These are phyloP conservation scores for Lithospermum erythrorhizon DNA, from an alignment of 257 asterid genomes.

Conservation along the genomic window DNA sequence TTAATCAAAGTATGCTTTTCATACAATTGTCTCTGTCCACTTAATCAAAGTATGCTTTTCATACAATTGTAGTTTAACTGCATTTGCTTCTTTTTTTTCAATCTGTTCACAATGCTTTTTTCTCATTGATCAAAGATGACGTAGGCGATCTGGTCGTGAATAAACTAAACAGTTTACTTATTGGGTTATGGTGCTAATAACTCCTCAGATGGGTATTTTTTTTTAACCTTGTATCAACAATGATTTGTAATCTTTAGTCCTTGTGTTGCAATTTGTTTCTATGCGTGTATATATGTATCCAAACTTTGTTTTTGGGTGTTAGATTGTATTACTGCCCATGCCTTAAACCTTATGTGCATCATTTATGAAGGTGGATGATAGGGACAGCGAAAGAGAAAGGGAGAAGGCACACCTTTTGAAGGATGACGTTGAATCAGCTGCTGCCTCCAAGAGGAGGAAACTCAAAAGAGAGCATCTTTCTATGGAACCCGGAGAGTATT, in stretches of 20 bases:
- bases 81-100: background rate
- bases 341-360: constrained; percentile 9
- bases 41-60: constrained; percentile 49
- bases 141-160: too few relatives aligned
- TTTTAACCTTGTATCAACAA: too few relatives aligned
- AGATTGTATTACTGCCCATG: background rate
- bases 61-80: background rate
- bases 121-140: too few relatives aligned
- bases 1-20: constrained; percentile 49
- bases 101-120: too few relatives aligned
- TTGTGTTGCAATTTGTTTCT: too few relatives aligned
- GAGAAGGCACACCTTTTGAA: constrained; percentile 47
- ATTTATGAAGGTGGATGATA: constrained; percentile 58
- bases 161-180: too few relatives aligned
- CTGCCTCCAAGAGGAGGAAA: constrained; percentile 80
- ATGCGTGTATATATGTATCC: background rate
- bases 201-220: too few relatives aligned
- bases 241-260: background rate
- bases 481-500: constrained; percentile 88
- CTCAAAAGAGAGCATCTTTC: constrained; percentile 76
- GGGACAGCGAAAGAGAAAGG: constrained; percentile 81
- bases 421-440: constrained; percentile 73
- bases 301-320: background rate
- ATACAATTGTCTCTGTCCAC: too few relatives aligned
- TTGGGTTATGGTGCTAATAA: too few relatives aligned